Evolutionary conservation across 768 basidiomycete genomes (phyloP).

Genomic region (Psilocybe cyanescens): DNA sequence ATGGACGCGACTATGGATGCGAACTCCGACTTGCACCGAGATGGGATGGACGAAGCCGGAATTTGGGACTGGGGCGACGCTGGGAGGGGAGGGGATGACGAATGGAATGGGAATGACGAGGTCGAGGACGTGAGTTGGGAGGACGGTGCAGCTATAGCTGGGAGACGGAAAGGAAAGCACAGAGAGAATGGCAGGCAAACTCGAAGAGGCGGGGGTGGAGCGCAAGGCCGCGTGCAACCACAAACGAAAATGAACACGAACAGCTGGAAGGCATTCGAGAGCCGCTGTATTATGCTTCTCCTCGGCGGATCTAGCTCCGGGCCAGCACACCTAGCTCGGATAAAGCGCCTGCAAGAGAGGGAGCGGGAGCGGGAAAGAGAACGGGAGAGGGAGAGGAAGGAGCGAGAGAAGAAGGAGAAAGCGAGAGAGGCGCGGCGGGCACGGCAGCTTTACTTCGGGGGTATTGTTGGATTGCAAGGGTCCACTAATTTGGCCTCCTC

Average conservation of each 20-base stretch:
- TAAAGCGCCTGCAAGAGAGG: neutral
- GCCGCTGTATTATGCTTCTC: neutral
- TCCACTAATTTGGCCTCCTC: neutral
- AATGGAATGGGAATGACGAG: neutral
- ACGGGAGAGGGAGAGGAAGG: conserved; percentile 16
- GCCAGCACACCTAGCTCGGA: neutral
- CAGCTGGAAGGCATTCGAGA: neutral
- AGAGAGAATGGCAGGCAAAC: neutral
- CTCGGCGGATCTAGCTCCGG: neutral
- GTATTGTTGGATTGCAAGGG: conserved; percentile 14
- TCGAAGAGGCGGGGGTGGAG: neutral
- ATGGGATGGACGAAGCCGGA: neutral
- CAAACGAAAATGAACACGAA: neutral
- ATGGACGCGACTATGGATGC: neutral
- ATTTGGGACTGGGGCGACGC: neutral
- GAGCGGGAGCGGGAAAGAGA: conserved; percentile 21
- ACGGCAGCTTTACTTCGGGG: conserved; percentile 26
- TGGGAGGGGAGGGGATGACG: neutral
- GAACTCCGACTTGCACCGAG: neutral
- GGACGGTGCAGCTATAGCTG: neutral
- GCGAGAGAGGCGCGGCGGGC: conserved; percentile 24
- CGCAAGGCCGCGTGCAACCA: neutral
- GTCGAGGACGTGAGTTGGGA: neutral
- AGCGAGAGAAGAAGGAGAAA: conserved; percentile 21
- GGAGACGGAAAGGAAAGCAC: neutral